Evolutionary conservation across 1,139 yeast genomes (phyloP).

Genomic region (Blastobotrys serpentis): DNA sequence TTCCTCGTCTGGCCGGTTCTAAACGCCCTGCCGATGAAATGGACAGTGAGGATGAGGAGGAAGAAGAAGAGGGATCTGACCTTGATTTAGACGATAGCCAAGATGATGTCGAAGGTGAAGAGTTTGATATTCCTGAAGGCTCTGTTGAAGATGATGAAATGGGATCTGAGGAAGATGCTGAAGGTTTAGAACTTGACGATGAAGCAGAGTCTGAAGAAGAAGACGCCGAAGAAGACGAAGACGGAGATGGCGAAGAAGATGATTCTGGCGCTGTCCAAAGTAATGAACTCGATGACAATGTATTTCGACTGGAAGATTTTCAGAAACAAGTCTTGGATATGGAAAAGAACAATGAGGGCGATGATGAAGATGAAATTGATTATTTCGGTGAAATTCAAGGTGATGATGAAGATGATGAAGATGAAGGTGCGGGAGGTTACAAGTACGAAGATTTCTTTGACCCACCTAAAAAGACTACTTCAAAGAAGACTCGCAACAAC

Average conservation of each 20-base stretch:
- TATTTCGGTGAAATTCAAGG: constrained; percentile 65
- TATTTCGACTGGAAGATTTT: constrained; percentile 83
- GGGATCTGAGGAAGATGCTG: constrained; percentile 18
- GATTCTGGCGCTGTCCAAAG: constrained; percentile 45
- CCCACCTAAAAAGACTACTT: constrained; percentile 33
- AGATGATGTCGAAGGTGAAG: constrained; percentile 21
- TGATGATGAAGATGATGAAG: constrained; percentile 33
- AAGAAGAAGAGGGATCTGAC: constrained; percentile 28
- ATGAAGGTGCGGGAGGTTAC: constrained; percentile 33
- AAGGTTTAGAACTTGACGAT: constrained; percentile 20
- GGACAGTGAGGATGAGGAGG: constrained; percentile 28
- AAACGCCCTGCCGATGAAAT: constrained; percentile 22
- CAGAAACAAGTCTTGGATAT: constrained; percentile 75
- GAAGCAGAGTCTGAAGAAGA: constrained; percentile 16
- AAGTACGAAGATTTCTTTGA: constrained; percentile 44
- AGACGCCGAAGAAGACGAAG: constrained; percentile 13
- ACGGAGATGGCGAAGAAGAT: constrained; percentile 21
- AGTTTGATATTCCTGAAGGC: constrained; percentile 10
- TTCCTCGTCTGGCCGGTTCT: constrained; percentile 22
- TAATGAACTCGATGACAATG: constrained; percentile 76
- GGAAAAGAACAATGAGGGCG: constrained; percentile 52
- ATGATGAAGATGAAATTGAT: constrained; percentile 75
- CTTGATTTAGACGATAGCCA: constrained; percentile 23
- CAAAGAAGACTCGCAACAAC: constrained; percentile 22
- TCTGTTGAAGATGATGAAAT: constrained; percentile 21